Percentiles rank a stretch among this genome's conserved stretches.
Evolutionary conservation across 2,329 filamentous ascomycete species (phyloP).

Genomic region (Parafenestella ontariensis): DNA sequence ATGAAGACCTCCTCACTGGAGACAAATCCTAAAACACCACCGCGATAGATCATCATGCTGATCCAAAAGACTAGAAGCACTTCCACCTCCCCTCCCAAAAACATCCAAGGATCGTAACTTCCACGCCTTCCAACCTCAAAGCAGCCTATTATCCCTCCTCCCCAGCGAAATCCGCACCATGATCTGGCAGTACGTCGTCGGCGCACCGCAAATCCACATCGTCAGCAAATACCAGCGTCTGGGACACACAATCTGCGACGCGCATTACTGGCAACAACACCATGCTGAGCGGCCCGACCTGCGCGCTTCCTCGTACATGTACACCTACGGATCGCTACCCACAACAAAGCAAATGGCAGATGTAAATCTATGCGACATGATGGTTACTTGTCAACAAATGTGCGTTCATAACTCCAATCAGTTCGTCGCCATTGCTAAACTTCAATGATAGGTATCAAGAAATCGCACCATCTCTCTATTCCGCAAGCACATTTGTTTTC

Average conservation of each 20-base stretch:
- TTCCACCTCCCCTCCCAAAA: background rate
- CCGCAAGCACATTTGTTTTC: conserved; percentile 12
- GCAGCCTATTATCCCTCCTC: background rate
- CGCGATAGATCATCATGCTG: background rate
- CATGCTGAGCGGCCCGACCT: conserved; percentile 6
- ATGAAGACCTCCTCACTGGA: no score
- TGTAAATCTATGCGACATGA: conserved; percentile 9
- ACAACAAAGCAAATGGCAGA: conserved; percentile 11
- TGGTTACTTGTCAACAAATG: conserved; percentile 3
- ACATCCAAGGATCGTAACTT: background rate
- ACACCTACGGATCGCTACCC: conserved; percentile 13
- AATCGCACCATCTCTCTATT: conserved; percentile 4
- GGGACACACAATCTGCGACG: conserved; percentile 11
- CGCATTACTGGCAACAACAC: conserved; percentile 9
- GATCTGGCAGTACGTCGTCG: conserved; percentile 13
- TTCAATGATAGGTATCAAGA: conserved; percentile 4
- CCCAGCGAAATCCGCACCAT: conserved; percentile 8
- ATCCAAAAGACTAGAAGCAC: background rate
- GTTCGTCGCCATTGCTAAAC: no score
- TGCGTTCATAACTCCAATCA: no score
- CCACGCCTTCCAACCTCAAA: background rate
- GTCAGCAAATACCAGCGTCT: conserved; percentile 10
- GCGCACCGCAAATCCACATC: conserved; percentile 11
- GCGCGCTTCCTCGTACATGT: conserved; percentile 13
- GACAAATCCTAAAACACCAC: background rate